Evolutionary conservation across 192 early-diverging fungal species (phyloP), one percentile per base, ranked within the genome.

Genomic region (Rhizophagus clarus): DNA sequence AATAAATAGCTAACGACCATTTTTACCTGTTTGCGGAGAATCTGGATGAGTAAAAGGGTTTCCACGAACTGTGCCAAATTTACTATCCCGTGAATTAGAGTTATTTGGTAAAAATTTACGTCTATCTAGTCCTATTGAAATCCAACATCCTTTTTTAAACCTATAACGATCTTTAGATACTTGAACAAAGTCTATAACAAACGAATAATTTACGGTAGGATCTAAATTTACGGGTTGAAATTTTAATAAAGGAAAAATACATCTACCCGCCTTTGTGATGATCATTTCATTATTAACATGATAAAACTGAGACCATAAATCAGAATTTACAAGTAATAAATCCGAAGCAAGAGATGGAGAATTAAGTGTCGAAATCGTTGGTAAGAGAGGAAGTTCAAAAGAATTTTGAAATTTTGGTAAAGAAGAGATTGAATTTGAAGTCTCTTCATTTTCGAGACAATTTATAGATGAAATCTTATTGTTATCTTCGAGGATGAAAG

Each of bases 201-300:
- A 76, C 0, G 83, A 72, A 78, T 89, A 90, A 20, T 68, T 51
- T 11, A 79, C 45, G 3, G 74, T 42, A 4, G 89, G 88, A 51
- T 89, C 79, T 15, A 91, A 82, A 72, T 84, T 72, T 12, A 76
- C 22, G 5, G 84, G 82, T 5, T 61, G 72, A 68, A 88, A 86
- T 31, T 80, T 72, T 4, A 90, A 82, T 47, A 76, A 80, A 32
- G 90, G 90, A 76, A 91, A 91, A 0, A 91, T 73, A 70, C 87
- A 89, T 29, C 90, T 84, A 7, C 90, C 90, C 22, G 78, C 68
- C 64, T 89, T 88, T 24, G 90, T 91, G n/a, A 91, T 84, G 31
- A 91, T 91, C 89, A 91, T 91, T 75, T 89, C 88, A 67, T 89
- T 89, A 0, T 82, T 31, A 7, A 82, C 72, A 0, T 14, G 45